phyloP scores from a whole-genome alignment of 2,329 filamentous ascomycete species.

The Colletotrichum spaethianum region DNA sequence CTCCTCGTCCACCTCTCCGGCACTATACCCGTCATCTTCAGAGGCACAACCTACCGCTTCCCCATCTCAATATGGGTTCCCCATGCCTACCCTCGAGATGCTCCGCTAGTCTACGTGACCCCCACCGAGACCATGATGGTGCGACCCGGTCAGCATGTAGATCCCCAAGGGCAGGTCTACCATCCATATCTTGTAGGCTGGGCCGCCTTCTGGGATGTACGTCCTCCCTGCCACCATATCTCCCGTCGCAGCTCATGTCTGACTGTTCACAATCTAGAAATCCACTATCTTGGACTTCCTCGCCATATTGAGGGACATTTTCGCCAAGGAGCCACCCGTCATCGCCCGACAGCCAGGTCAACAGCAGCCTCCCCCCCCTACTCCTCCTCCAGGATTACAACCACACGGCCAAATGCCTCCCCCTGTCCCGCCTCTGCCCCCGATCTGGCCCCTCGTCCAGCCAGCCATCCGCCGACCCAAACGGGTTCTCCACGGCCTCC shows the following conservation, averaged over 20 bases:
- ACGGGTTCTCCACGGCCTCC: constrained; percentile 56
- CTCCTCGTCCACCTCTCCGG: constrained; percentile 89
- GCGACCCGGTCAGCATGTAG: constrained; percentile 93
- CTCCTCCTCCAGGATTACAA: constrained; percentile 50
- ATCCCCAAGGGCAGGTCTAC: constrained; percentile 92
- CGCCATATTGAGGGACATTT: constrained; percentile 85
- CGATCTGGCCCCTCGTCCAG: constrained; percentile 66
- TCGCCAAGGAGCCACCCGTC: constrained; percentile 94
- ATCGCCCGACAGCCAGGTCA: constrained; percentile 77
- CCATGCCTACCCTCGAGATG: constrained; percentile 87
- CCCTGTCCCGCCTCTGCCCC: constrained; percentile 80
- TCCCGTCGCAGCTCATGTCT: not conserved
- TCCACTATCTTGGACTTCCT: constrained; percentile 88
- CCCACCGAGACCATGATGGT: constrained; percentile 92
- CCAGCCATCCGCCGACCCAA: constrained; percentile 48
- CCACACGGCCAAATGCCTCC: constrained; percentile 66
- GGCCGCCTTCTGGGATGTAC: constrained; percentile 90
- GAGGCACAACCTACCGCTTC: constrained; percentile 90
- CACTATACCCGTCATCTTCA: constrained; percentile 91
- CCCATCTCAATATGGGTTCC: constrained; percentile 95
- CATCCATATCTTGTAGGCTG: constrained; percentile 96
- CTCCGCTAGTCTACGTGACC: constrained; percentile 90
- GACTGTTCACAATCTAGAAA: constrained; percentile 68
- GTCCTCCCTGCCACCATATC: constrained; percentile 53
- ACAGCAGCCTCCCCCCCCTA: constrained; percentile 51